These are phyloP conservation scores for Extremus antarcticus DNA, from an alignment of 495 filamentous ascomycete genomes.

Conservation along the genomic window DNA sequence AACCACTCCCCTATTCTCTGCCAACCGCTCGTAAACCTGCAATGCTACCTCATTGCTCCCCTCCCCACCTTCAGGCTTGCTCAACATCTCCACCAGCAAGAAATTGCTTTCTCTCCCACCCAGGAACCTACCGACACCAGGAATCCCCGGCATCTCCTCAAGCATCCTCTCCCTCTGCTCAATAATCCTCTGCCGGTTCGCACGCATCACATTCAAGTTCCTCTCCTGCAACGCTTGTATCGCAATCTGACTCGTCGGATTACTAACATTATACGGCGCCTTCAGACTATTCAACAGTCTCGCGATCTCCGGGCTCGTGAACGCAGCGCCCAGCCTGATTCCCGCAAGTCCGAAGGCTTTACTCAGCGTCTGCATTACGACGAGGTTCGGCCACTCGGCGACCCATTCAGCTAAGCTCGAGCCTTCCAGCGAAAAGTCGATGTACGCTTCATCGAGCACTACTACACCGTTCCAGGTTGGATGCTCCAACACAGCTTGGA, in stretches of 20 bases:
- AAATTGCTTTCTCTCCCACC: slow-evolving; percentile 90
- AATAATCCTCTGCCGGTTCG: slow-evolving; percentile 55
- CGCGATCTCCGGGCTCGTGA: slow-evolving; percentile 49
- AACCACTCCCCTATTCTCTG: slow-evolving; percentile 80
- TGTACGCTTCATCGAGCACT: slow-evolving; percentile 89
- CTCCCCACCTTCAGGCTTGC: slow-evolving; percentile 51
- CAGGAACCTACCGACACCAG: slow-evolving; percentile 67
- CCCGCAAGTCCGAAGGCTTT: slow-evolving; percentile 95
- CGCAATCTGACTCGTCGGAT: slow-evolving; percentile 73
- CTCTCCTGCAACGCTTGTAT: slow-evolving; percentile 52
- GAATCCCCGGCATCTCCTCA: slow-evolving; percentile 58
- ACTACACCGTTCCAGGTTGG: slow-evolving; percentile 92
- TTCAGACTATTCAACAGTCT: slow-evolving; percentile 77
- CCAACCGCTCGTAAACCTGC: slow-evolving; percentile 69
- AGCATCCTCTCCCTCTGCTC: slow-evolving; percentile 67
- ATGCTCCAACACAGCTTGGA: slow-evolving; percentile 67
- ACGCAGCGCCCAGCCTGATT: slow-evolving; percentile 64
- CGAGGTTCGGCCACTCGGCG: slow-evolving; percentile 84
- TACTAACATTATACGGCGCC: slow-evolving; percentile 89
- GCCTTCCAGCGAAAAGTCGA: slow-evolving; percentile 78
- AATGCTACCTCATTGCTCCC: slow-evolving; percentile 70
- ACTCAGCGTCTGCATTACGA: slow-evolving; percentile 93
- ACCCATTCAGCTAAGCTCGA: slow-evolving; percentile 88
- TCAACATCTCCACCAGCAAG: slow-evolving; percentile 75
- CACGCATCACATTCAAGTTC: slow-evolving; percentile 61